Conservation (phyloP, 2,329 filamentous ascomycete genomes). For the Xylariales sp. region DNA sequence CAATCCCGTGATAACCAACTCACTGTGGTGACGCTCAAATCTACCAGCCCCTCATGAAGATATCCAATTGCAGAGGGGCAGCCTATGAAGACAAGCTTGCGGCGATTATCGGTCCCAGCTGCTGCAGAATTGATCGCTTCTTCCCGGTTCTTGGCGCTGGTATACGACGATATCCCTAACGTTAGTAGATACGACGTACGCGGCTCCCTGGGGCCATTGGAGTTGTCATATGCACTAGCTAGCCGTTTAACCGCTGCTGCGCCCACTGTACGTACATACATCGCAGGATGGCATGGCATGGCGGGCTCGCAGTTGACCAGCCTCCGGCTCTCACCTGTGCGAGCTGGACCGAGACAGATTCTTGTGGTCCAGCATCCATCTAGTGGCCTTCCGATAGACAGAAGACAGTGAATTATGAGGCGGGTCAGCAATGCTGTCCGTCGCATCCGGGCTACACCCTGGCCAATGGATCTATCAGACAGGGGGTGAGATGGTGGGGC, state of each 20-base stretch:
- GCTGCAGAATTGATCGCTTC: conserved; percentile 8
- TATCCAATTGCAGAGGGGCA: no score
- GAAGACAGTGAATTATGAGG: conserved; percentile 7
- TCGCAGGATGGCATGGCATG: no score
- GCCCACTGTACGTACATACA: not conserved
- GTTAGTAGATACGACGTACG: conserved; percentile 1
- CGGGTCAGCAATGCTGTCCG: conserved; percentile 8
- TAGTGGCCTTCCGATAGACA: no score
- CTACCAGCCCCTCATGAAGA: no score
- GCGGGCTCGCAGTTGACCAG: no score
- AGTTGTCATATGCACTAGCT: not conserved
- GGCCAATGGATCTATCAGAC: conserved; percentile 1
- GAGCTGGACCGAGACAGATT: no score
- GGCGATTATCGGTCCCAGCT: not conserved
- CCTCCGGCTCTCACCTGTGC: no score
- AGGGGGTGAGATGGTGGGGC: not conserved
- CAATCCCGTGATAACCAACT: no score
- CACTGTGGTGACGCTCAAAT: no score
- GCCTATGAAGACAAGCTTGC: no score
- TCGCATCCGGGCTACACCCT: conserved; percentile 5
- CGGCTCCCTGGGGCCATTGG: not conserved
- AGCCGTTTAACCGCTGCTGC: not conserved
- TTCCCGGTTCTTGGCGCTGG: conserved; percentile 8
- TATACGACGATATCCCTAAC: no score
- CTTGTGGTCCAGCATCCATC: no score